phyloP scores from a whole-genome alignment of 2,329 filamentous ascomycete genomes.

The Trichocomaceae sp. region DNA sequence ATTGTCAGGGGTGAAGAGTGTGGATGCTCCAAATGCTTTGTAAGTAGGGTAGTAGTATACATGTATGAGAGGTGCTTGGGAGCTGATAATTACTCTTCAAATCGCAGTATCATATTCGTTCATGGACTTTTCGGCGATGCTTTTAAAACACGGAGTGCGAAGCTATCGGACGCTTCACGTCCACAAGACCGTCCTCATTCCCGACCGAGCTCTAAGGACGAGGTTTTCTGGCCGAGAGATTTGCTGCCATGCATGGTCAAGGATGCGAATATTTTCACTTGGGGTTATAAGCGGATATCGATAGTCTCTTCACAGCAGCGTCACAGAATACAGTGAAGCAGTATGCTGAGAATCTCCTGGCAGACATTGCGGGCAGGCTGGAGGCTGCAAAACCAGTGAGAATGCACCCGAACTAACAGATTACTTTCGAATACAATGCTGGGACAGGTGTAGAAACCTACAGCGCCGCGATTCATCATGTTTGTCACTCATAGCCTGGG shows the following conservation, averaged over 20 bases:
- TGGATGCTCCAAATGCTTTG: too few relatives aligned
- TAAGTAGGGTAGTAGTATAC: too few relatives aligned
- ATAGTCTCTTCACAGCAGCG: neutral
- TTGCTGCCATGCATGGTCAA: neutral
- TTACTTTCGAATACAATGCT: neutral
- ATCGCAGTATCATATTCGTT: neutral
- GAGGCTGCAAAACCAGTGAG: neutral
- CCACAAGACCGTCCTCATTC: too few relatives aligned
- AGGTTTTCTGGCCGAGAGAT: neutral
- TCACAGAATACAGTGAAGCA: neutral
- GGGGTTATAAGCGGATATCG: conserved; percentile 1
- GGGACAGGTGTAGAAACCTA: neutral
- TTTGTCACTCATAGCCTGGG: neutral
- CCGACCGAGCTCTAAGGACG: neutral
- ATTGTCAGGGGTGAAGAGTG: too few relatives aligned
- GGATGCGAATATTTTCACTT: neutral
- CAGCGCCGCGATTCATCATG: neutral
- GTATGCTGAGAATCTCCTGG: neutral
- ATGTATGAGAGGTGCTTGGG: too few relatives aligned
- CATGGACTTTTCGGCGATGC: neutral
- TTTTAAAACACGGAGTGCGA: neutral
- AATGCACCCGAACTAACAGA: neutral
- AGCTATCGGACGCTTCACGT: neutral
- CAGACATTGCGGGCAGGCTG: too few relatives aligned
- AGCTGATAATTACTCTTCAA: too few relatives aligned